Evolutionary conservation across 176 grass and related monocot genomes (phyloP).

Genomic region (Triticum monococcum): DNA sequence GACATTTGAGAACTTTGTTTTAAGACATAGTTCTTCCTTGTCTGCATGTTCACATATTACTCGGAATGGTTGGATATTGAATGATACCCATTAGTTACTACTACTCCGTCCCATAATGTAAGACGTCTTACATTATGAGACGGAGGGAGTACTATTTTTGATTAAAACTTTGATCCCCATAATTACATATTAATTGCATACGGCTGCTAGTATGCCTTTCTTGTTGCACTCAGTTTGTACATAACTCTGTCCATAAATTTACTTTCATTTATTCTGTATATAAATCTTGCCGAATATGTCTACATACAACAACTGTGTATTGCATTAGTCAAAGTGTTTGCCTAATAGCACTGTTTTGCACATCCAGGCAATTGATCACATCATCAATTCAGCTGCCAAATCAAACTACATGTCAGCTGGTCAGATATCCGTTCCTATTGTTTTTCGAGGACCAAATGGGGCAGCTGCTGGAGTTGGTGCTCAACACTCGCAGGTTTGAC

Average conservation of each 20-base stretch:
- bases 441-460: constrained; percentile 94
- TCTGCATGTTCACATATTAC: not conserved
- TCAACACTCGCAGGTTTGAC: constrained; percentile 88
- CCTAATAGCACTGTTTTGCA: constrained; percentile 18
- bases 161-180: not conserved
- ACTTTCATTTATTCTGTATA: not conserved
- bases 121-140: too few relatives aligned
- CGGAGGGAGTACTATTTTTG: not conserved
- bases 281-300: constrained; percentile 10
- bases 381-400: constrained; percentile 98
- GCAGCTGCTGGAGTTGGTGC: constrained; percentile 96
- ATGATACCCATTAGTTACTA: not conserved
- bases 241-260: not conserved
- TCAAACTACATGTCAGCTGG: constrained; percentile 98
- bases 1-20: not conserved
- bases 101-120: too few relatives aligned
- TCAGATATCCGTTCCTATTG: constrained; percentile 82
- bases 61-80: not conserved
- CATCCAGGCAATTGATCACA: constrained; percentile 96
- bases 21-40: not conserved
- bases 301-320: not conserved
- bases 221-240: not conserved
- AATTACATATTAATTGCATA: not conserved
- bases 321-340: not conserved
- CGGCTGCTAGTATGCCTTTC: not conserved